Evolutionary conservation across 2,329 filamentous ascomycete genomes (phyloP).

Genomic region (Sclerotinia minor): DNA sequence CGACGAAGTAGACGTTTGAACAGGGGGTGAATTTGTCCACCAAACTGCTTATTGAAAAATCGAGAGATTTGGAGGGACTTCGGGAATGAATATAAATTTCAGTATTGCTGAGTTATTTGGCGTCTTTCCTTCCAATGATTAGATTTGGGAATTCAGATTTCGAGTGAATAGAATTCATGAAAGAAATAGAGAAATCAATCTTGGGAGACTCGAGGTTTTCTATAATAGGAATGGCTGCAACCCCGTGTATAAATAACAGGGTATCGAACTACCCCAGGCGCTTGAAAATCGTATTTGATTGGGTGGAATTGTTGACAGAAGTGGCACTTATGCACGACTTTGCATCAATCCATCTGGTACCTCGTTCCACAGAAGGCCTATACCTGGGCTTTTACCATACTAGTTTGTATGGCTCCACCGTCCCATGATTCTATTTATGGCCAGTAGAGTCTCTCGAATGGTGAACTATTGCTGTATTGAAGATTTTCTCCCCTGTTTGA

Average conservation of each 20-base stretch:
- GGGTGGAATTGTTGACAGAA: not conserved
- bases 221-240: slow-evolving; percentile 1
- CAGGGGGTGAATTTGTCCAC: not conserved
- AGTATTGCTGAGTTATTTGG: not conserved
- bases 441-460: not conserved
- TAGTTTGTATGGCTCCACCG: slow-evolving; percentile 10
- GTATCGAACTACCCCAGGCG: slow-evolving; percentile 15
- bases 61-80: no score
- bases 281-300: slow-evolving; percentile 10
- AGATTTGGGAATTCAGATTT: no score
- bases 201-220: slow-evolving; percentile 7
- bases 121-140: no score
- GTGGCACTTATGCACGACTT: slow-evolving; percentile 15
- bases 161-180: not conserved
- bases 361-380: slow-evolving; percentile 18
- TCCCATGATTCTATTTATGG: slow-evolving; percentile 7
- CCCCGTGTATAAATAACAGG: not conserved
- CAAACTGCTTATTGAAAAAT: not conserved
- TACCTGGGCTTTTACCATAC: slow-evolving; percentile 5
- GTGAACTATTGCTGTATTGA: not conserved
- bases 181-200: slow-evolving; percentile 7
- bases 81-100: not conserved
- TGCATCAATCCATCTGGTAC: slow-evolving; percentile 16
- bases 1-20: slow-evolving; percentile 3
- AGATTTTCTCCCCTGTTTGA: not conserved